Evolutionary conservation across 495 filamentous ascomycete species (phyloP).

Genomic region (Penicillium lagena): DNA sequence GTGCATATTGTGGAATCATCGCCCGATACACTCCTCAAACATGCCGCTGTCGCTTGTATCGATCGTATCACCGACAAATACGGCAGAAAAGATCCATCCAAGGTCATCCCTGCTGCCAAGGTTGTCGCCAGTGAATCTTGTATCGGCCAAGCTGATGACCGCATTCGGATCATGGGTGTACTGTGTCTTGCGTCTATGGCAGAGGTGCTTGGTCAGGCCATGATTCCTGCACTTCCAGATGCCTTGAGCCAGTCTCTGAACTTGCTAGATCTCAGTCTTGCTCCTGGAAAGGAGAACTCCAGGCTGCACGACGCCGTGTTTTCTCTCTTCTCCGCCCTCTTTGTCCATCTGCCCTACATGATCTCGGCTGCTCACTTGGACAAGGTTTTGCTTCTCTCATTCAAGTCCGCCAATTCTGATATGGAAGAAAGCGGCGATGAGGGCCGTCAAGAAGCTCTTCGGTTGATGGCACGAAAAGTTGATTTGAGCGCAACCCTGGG

Average conservation of each 20-base stretch:
- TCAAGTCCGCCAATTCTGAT: constrained; percentile 55
- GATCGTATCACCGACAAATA: constrained; percentile 88
- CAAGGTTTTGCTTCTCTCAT: constrained; percentile 60
- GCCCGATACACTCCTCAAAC: constrained; percentile 64
- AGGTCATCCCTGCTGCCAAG: constrained; percentile 55
- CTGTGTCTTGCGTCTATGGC: constrained; percentile 83
- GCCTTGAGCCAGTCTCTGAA: constrained; percentile 63
- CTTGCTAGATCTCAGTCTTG: constrained; percentile 58
- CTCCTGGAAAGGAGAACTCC: constrained; percentile 41
- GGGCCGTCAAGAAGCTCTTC: constrained; percentile 61
- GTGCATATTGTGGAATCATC: constrained; percentile 66
- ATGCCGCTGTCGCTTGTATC: constrained; percentile 76
- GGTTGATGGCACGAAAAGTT: constrained; percentile 63
- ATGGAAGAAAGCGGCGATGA: constrained; percentile 50
- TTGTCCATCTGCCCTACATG: constrained; percentile 80
- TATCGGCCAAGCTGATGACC: constrained; percentile 63
- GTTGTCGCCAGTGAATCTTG: constrained; percentile 71
- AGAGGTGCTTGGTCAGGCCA: constrained; percentile 75
- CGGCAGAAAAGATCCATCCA: constrained; percentile 75
- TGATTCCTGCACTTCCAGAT: constrained; percentile 74
- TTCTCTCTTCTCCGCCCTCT: constrained; percentile 68
- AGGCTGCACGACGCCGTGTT: constrained; percentile 76
- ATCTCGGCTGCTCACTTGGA: constrained; percentile 67
- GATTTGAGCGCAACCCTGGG: constrained; percentile 62
- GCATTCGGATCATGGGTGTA: constrained; percentile 73